Evolutionary conservation across 2,329 filamentous ascomycete species (phyloP).

Genomic region (Clonostachys rhizophaga): DNA sequence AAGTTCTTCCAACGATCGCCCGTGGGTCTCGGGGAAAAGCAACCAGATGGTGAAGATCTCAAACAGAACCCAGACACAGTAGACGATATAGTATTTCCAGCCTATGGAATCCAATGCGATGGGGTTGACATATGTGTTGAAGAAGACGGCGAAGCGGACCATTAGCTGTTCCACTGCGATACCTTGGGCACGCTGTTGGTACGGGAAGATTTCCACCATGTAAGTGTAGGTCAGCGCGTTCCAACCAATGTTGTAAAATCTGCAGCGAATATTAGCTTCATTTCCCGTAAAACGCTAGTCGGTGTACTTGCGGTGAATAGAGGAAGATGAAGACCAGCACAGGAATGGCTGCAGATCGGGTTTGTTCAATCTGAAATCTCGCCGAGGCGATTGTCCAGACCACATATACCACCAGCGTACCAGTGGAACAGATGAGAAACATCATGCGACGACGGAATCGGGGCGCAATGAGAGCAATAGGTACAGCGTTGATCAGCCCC

Average conservation of each 20-base stretch:
- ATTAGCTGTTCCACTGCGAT: constrained; percentile 10
- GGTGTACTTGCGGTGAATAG: constrained; percentile 33
- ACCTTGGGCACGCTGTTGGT: constrained; percentile 11
- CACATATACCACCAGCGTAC: constrained; percentile 19
- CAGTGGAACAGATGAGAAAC: constrained; percentile 15
- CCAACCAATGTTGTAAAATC: constrained; percentile 47
- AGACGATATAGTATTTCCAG: constrained; percentile 10
- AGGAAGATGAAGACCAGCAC: constrained; percentile 25
- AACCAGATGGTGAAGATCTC: constrained; percentile 10
- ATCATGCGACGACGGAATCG: constrained; percentile 24
- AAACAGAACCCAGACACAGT: constrained; percentile 5
- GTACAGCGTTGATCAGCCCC: constrained; percentile 31
- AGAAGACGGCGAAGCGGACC: constrained; percentile 8
- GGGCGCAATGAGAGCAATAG: constrained; percentile 31
- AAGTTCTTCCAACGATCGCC: constrained; percentile 3
- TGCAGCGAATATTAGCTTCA: constrained; percentile 10
- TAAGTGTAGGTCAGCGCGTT: constrained; percentile 36
- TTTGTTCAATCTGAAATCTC: constrained; percentile 15
- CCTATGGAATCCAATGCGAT: constrained; percentile 9
- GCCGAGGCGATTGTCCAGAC: constrained; percentile 22
- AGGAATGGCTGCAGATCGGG: constrained; percentile 14
- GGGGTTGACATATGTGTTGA: constrained; percentile 13
- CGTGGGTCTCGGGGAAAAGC: constrained; percentile 25
- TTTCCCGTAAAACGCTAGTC: constrained; percentile 23
- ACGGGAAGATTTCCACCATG: constrained; percentile 12